Percentiles rank a stretch among this genome's conserved stretches.
Evolutionary conservation across 768 basidiomycete genomes (phyloP).

Genomic region (Tricholoma flavovirens): DNA sequence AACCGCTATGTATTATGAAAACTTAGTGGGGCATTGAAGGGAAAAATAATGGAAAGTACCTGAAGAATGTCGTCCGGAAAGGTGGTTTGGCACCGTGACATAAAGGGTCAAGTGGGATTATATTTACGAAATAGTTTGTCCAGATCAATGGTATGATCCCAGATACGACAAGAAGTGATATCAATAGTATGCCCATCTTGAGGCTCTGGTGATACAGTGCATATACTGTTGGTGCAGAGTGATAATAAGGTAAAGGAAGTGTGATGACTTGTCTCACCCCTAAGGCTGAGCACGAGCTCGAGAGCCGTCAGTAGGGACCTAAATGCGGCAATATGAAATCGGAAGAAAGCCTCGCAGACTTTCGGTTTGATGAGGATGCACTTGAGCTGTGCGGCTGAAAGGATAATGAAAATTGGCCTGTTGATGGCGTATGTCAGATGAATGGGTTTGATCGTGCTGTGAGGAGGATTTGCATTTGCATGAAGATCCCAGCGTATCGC

Average conservation of each 20-base stretch:
- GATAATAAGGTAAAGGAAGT: not conserved
- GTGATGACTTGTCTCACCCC: slow-evolving; percentile 1
- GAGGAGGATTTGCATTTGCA: slow-evolving; percentile 1
- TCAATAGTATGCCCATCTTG: slow-evolving; percentile 3
- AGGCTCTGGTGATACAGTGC: slow-evolving; percentile 8
- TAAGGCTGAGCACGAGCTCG: slow-evolving; percentile 8
- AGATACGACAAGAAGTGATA: not conserved
- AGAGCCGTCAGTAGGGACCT: slow-evolving; percentile 7
- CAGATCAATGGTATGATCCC: not conserved
- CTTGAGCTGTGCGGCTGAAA: slow-evolving; percentile 1
- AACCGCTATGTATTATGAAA: not conserved
- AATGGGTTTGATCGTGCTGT: not conserved
- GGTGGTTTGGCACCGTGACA: not conserved
- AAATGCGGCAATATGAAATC: slow-evolving; percentile 2
- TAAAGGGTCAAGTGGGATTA: not conserved
- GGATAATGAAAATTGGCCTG: not conserved
- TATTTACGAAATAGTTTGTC: not conserved
- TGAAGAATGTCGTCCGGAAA: not conserved
- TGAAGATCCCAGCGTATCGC: slow-evolving; percentile 6
- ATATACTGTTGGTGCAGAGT: slow-evolving; percentile 4
- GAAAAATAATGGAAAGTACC: not conserved
- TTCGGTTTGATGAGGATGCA: not conserved
- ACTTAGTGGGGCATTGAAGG: not conserved
- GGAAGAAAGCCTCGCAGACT: slow-evolving; percentile 8
- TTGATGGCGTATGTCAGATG: not conserved